Evolutionary conservation across 768 basidiomycete genomes (phyloP).

Genomic region (Collybia sp.): DNA sequence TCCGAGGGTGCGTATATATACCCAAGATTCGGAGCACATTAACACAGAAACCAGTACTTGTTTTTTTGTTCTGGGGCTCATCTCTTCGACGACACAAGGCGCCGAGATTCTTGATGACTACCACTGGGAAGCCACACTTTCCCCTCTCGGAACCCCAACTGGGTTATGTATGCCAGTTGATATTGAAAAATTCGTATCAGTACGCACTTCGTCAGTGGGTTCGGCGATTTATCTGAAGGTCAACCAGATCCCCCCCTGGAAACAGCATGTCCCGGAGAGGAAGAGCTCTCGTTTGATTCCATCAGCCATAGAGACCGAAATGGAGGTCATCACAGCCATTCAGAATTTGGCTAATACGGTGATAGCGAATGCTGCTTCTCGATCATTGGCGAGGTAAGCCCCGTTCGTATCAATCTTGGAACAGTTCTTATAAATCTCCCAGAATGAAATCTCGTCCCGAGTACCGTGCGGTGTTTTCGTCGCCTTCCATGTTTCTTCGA

Average conservation of each 20-base stretch:
- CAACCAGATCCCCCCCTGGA: slow-evolving; percentile 72
- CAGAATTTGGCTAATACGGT: slow-evolving; percentile 95
- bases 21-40: background rate
- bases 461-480: slow-evolving; percentile 72
- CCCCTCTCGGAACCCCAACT: slow-evolving; percentile 81
- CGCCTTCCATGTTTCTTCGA: slow-evolving; percentile 76
- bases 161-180: slow-evolving; percentile 91
- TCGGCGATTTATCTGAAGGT: background rate
- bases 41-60: slow-evolving; percentile 62
- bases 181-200: slow-evolving; percentile 73
- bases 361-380: slow-evolving; percentile 91
- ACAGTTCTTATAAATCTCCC: slow-evolving; percentile 1
- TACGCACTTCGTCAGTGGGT: slow-evolving; percentile 30
- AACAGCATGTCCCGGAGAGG: slow-evolving; percentile 28
- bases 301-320: slow-evolving; percentile 64
- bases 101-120: slow-evolving; percentile 92
- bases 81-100: slow-evolving; percentile 88
- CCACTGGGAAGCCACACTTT: slow-evolving; percentile 88
- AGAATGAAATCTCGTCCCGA: slow-evolving; percentile 79
- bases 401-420: background rate
- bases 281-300: slow-evolving; percentile 51
- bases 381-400: slow-evolving; percentile 76
- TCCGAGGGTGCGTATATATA: slow-evolving; percentile 65
- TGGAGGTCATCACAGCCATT: slow-evolving; percentile 84
- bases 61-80: slow-evolving; percentile 91